Evolutionary conservation across 2,329 filamentous ascomycete species (phyloP).

Genomic region (Colletotrichum karsti): DNA sequence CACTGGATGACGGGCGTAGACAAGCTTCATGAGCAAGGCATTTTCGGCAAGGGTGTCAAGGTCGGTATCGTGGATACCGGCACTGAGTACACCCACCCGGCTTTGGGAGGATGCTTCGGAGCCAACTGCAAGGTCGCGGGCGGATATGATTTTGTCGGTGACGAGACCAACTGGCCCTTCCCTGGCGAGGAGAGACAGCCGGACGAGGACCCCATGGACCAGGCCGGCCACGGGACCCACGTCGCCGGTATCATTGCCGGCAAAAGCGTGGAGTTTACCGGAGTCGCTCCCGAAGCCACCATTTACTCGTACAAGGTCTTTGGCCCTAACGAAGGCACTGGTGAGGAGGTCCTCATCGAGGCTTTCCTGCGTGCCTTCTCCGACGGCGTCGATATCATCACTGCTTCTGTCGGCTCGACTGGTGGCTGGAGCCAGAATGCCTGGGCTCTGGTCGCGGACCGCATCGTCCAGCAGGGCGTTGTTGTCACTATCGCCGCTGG

Average conservation of each 20-base stretch:
- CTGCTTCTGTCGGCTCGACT: slow-evolving; percentile 17
- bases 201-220: slow-evolving; percentile 62
- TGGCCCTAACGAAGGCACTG: slow-evolving; percentile 15
- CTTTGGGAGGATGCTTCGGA: slow-evolving; percentile 57
- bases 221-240: slow-evolving; percentile 67
- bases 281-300: slow-evolving; percentile 24
- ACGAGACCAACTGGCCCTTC: slow-evolving; percentile 30
- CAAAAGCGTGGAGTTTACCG: slow-evolving; percentile 1
- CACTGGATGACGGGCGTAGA: slow-evolving; percentile 50
- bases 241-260: slow-evolving; percentile 42
- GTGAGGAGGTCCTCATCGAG: slow-evolving; percentile 26
- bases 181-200: slow-evolving; percentile 40
- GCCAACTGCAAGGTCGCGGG: slow-evolving; percentile 44
- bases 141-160: slow-evolving; percentile 36
- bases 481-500: slow-evolving; percentile 32
- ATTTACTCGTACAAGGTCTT: slow-evolving; percentile 28
- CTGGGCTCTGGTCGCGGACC: slow-evolving; percentile 50
- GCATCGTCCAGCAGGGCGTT: slow-evolving; percentile 44
- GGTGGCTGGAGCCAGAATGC: slow-evolving; percentile 46
- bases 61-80: slow-evolving; percentile 50
- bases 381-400: slow-evolving; percentile 29
- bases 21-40: slow-evolving; percentile 44
- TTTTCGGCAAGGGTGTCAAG: slow-evolving; percentile 47
- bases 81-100: slow-evolving; percentile 47
- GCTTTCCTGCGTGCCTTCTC: slow-evolving; percentile 26